Evolutionary conservation across 225 moss, liverwort and hornwort genomes (phyloP), one percentile per base, ranked within the genome.

Genomic region (Neckera pumila): DNA sequence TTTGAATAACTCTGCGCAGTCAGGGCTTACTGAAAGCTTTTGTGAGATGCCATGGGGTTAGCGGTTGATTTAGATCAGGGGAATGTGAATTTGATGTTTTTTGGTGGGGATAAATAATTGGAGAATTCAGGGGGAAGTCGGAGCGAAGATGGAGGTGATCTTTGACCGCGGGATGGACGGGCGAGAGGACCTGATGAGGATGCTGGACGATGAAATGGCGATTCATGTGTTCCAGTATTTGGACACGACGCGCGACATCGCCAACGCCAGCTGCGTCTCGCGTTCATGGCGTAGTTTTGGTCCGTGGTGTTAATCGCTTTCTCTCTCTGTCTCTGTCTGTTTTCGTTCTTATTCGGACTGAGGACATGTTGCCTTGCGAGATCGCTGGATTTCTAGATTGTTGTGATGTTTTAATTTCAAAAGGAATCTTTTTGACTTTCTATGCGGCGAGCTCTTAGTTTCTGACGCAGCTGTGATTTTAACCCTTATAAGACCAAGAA

Each of bases 271-370:
- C 81, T 57, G 87, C 72, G 95, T 96, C 33, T 95, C 91, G 73
- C 94, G 91, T 22, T 86, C 91, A 56, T 96, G 96, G 96, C 95
- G 94, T 62, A 91, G 86, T 85, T 94, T 91, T 74, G 96, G 96
- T 96, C 34, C 23, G 93, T 93, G 70, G 11, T 70, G 14, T 59
- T 38, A n/a, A 66, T 67, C 65, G 17, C 28, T 28, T 28, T 65
- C 65, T 77, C 28, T 75, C 53, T 22, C 58, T 58, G 45, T 72
- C 45, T 88, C 43, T 13, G 5, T 67, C 47, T 60, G 42, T 79
- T 56, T 56, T 13, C 69, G 30, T 64, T 64, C 56, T 54, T 34
- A 38, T 65, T 76, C 25, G 63, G 66, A 20, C n/a, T 56, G 85
- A 81, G 60, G 36, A 70, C 80, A 34, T 64, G 57, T 23, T 84